Percentiles rank a stretch among this genome's conserved stretches.
These are phyloP conservation scores for Sanguinoderma infundibulare DNA, from an alignment of 1,284 basidiomycete genomes.

Conservation along the genomic window DNA sequence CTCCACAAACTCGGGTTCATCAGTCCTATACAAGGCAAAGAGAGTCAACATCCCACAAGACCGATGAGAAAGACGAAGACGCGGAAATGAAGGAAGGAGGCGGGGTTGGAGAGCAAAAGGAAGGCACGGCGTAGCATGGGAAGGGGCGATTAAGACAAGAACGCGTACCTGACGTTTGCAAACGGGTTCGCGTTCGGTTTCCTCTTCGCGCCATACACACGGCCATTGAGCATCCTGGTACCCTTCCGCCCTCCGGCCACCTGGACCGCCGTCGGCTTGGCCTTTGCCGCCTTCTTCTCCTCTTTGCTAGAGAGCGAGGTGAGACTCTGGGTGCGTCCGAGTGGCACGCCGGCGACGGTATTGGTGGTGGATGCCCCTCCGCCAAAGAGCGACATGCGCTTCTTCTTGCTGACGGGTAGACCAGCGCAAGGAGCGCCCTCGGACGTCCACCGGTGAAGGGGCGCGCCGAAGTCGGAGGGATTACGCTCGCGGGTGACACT, in stretches of 20 bases:
- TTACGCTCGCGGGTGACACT: conserved; percentile 20
- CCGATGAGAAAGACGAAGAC: neutral
- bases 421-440: conserved; percentile 20
- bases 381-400: conserved; percentile 15
- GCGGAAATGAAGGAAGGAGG: conserved; percentile 2
- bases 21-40: conserved; percentile 10
- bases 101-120: neutral
- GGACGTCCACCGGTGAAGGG: conserved; percentile 29
- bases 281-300: conserved; percentile 22
- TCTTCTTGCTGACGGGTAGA: conserved; percentile 24
- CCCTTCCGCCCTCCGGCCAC: conserved; percentile 25
- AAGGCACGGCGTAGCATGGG: conserved; percentile 1
- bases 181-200: conserved; percentile 36
- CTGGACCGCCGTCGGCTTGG: conserved; percentile 13
- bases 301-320: conserved; percentile 24
- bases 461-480: conserved; percentile 26
- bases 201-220: conserved; percentile 68
- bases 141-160: conserved; percentile 2
- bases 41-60: neutral
- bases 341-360: conserved; percentile 21
- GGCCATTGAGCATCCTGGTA: conserved; percentile 73
- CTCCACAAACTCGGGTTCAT: conserved; percentile 79
- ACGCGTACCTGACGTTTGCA: conserved; percentile 39
- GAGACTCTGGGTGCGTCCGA: conserved; percentile 26
- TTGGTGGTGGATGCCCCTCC: conserved; percentile 9